Base-by-base conservation (phyloP, 257 asterid species). In the Anisodus acutangulus region DNA sequence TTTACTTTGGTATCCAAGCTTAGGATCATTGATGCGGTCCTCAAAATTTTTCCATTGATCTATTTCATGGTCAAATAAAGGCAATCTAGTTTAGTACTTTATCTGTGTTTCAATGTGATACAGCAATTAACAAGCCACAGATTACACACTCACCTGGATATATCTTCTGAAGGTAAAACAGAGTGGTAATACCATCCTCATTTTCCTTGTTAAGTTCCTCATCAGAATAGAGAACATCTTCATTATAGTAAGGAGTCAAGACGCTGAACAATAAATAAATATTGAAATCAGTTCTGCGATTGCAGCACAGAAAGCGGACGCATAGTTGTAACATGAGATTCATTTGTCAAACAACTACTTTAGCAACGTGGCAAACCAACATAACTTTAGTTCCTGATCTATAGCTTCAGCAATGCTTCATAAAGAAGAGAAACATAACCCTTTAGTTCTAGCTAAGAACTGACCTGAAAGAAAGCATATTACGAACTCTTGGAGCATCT, bases 401-500 rank as follows among this genome's bases (percentile, higher is more conserved):
- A 74, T 74, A 47, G 39, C 80, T 49, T 69, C 71, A 78, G 83
- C 62, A 76, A 74, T 47, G 80, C 80, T 47, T 74, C 62, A 49
- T 76, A 76, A 76, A 53, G 81, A 82, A 76, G 83, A 81, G 83
- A 55, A 86, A 83, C 78, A 63, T 47, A 66, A 19, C 39, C 80
- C 76, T 31, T 37, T 85, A 80, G 64, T 81, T 80, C 67, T 78
- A 62, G 82, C 84, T 86, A 82, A 66, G 86, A 87, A 90, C 94
- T 88, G 79, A 97, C 99, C 98, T 94, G 85, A 97, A 97, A 71
- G 99, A 97, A 81, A 95, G 92, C 99, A 97, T 97, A 85, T 94
- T 93, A 39, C 97, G 97, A 85, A 97, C 98, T 93, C 90, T 93
- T 31, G 99, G 99, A 19, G 99, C 98, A 87, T 76, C 81, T 66